Percentiles rank a stretch among this genome's conserved stretches.
phyloP scores from a whole-genome alignment of 495 filamentous ascomycete genomes.

The Aspergillus panamensis region DNA sequence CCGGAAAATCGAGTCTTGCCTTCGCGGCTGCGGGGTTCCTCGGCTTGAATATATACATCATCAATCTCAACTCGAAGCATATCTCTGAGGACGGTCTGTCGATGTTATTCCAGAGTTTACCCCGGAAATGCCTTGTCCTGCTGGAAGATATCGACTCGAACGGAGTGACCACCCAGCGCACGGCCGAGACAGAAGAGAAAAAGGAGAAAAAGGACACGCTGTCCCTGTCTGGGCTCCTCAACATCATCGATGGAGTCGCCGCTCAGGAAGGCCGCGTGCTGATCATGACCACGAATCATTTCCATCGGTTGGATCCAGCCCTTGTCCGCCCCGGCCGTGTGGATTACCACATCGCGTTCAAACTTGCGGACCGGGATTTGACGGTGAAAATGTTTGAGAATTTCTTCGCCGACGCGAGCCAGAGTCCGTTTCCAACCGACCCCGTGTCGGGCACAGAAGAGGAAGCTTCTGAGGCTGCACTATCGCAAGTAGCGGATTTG shows the following conservation, averaged over 20 bases:
- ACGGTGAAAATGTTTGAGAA: too few relatives aligned
- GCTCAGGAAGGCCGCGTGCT: constrained; percentile 77
- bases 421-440: too few relatives aligned
- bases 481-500: too few relatives aligned
- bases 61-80: constrained; percentile 4
- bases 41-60: constrained; percentile 11
- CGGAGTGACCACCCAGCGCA: constrained; percentile 53
- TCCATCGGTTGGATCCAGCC: constrained; percentile 69
- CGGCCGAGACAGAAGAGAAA: constrained; percentile 14
- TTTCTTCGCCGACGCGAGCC: too few relatives aligned
- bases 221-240: constrained; percentile 74
- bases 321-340: constrained; percentile 73
- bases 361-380: too few relatives aligned
- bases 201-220: constrained; percentile 29
- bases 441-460: too few relatives aligned
- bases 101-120: constrained; percentile 55
- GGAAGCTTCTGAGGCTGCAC: too few relatives aligned
- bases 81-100: constrained; percentile 57
- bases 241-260: constrained; percentile 78
- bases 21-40: constrained; percentile 13
- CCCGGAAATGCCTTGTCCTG: constrained; percentile 31
- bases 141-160: constrained; percentile 37
- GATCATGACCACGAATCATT: constrained; percentile 82
- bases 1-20: constrained; percentile 35
- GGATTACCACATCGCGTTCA: constrained; percentile 35